These are phyloP conservation scores for Oenanthe sinensis DNA, from an alignment of 129 eudicot genomes.

Conservation along the genomic window DNA sequence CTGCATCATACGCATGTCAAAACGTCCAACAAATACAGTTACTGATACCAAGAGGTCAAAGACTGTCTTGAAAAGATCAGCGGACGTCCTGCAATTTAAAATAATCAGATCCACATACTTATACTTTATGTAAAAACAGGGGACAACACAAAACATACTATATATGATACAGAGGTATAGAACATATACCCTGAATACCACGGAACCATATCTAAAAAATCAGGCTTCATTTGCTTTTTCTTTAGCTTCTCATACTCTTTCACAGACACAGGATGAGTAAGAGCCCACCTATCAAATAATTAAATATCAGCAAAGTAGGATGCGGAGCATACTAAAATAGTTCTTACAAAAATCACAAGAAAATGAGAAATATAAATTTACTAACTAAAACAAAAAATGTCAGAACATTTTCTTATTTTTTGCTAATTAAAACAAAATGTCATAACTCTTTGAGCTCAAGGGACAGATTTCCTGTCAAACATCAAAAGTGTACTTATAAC, in stretches of 20 bases:
- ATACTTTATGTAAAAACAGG: background rate
- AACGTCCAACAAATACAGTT: constrained; percentile 96
- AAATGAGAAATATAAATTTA: background rate
- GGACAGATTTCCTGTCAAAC: background rate
- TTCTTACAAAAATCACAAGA: background rate
- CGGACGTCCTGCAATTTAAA: constrained; percentile 71
- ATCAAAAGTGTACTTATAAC: background rate
- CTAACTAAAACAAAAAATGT: background rate
- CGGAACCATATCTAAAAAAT: constrained; percentile 97
- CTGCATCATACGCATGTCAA: constrained; percentile 99
- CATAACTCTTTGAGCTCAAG: background rate
- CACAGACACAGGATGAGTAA: constrained; percentile 83
- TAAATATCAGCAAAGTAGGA: constrained; percentile 9
- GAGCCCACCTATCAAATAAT: constrained; percentile 80
- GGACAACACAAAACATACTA: background rate
- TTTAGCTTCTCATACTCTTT: constrained; percentile 78
- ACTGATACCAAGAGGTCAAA: constrained; percentile 96
- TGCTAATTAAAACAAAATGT: background rate
- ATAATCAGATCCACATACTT: background rate
- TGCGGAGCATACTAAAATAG: background rate
- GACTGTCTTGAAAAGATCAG: constrained; percentile 93
- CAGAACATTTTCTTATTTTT: background rate
- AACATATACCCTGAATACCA: constrained; percentile 95
- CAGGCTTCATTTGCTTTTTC: constrained; percentile 85
- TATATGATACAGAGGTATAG: background rate